A percentile compares a stretch with the other conserved stretches of the same genome.
Conservation (phyloP, 1,139 yeast genomes). For the Sugiyamaella pinicola region DNA sequence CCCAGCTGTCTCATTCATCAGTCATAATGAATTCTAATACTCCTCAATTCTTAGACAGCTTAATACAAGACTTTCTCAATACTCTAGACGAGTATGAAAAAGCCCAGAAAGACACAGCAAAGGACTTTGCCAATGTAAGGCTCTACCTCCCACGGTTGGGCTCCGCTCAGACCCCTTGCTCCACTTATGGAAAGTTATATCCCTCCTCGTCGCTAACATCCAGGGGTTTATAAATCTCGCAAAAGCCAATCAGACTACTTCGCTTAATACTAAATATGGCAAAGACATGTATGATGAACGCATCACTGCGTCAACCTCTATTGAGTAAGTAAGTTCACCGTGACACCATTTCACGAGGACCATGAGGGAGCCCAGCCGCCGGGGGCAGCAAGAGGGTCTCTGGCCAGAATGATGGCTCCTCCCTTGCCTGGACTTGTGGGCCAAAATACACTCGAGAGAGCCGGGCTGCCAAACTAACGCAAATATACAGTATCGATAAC, state of each 20-base stretch:
- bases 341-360: too few relatives aligned
- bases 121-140: constrained; percentile 19
- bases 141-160: neutral
- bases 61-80: constrained; percentile 25
- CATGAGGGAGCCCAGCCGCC: neutral
- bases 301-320: constrained; percentile 33
- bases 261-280: constrained; percentile 34
- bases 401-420: too few relatives aligned
- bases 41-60: constrained; percentile 16
- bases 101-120: constrained; percentile 19
- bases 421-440: too few relatives aligned
- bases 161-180: neutral
- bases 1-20: too few relatives aligned
- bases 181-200: too few relatives aligned
- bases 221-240: constrained; percentile 40
- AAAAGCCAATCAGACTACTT: constrained; percentile 38
- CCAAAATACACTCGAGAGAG: neutral
- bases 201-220: constrained; percentile 6
- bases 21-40: neutral
- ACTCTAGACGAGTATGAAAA: constrained; percentile 28
- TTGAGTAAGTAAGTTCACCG: constrained; percentile 21
- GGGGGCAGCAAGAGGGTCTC: too few relatives aligned
- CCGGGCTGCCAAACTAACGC: too few relatives aligned
- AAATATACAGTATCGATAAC: constrained; percentile 10
- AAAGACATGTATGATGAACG: constrained; percentile 39